Evolutionary conservation across 116 monocot genomes (phyloP).

Genomic region (Cymodocea nodosa): DNA sequence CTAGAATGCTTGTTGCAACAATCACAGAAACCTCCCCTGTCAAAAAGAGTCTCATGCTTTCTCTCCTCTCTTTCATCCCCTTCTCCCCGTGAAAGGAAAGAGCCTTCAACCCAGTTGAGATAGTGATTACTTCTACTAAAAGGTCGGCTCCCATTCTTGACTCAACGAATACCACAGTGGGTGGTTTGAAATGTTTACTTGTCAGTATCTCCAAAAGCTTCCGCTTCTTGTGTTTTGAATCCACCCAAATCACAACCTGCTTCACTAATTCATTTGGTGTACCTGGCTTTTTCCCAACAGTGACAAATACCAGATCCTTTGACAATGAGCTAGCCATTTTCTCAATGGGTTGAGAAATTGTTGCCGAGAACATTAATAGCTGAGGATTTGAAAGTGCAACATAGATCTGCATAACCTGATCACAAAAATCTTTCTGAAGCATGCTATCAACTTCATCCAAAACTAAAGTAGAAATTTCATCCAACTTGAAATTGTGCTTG

Average conservation of each 20-base stretch:
- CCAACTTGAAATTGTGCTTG: conserved; percentile 52
- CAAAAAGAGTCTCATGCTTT: conserved; percentile 52
- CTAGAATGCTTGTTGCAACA: conserved; percentile 71
- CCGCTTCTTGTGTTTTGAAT: conserved; percentile 67
- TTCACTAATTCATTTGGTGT: conserved; percentile 45
- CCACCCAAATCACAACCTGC: conserved; percentile 85
- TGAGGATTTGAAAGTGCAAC: conserved; percentile 59
- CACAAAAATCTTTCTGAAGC: conserved; percentile 62
- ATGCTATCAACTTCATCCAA: conserved; percentile 89
- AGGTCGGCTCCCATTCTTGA: conserved; percentile 83
- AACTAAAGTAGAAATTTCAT: conserved; percentile 43
- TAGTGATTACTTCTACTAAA: conserved; percentile 55
- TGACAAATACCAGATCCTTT: conserved; percentile 37
- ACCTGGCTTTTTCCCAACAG: conserved; percentile 34
- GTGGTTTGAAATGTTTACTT: conserved; percentile 76
- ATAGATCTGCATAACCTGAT: conserved; percentile 83
- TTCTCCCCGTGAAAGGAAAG: conserved; percentile 85
- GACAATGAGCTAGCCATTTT: conserved; percentile 45
- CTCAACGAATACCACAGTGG: conserved; percentile 63
- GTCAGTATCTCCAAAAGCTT: conserved; percentile 78
- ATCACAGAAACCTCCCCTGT: conserved; percentile 60
- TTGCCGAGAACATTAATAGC: conserved; percentile 76
- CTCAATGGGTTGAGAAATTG: conserved; percentile 51
- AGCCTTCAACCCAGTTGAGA: conserved; percentile 51
- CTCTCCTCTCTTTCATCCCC: conserved; percentile 84